Conservation (phyloP, 805 yeast species). For the Sugiyamaella smithiae region DNA sequence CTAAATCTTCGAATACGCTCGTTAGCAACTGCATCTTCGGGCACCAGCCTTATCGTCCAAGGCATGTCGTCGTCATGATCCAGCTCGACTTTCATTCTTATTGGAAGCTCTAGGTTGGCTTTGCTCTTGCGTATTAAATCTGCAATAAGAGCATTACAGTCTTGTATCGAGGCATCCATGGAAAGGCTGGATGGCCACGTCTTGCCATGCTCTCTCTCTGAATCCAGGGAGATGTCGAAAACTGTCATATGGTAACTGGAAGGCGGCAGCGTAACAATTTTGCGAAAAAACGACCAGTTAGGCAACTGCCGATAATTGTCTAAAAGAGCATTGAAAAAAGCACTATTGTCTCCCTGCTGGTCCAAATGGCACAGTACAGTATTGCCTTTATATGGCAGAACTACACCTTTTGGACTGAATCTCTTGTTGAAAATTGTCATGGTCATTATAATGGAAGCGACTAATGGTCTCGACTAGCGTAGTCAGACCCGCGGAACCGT, state of each 20-base stretch:
- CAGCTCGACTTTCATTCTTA: neutral
- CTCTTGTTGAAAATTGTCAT: too few species aligned
- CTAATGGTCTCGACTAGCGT: too few species aligned
- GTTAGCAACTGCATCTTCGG: neutral
- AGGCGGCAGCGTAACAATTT: slow-evolving; percentile 9
- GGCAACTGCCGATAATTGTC: neutral
- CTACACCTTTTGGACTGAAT: too few species aligned
- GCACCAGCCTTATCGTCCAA: neutral
- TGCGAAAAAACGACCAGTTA: slow-evolving; percentile 6
- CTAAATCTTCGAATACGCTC: neutral
- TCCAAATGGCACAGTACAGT: slow-evolving; percentile 9
- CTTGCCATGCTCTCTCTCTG: neutral
- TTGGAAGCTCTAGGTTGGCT: neutral
- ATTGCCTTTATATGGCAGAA: slow-evolving; percentile 6
- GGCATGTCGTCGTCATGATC: neutral
- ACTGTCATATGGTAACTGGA: slow-evolving; percentile 6
- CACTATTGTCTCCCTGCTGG: neutral
- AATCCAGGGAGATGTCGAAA: slow-evolving; percentile 1
- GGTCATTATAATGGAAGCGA: too few species aligned
- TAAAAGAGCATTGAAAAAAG: neutral
- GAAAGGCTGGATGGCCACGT: neutral
- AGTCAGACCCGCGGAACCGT: too few species aligned
- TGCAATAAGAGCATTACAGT: neutral
- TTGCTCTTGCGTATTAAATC: too few species aligned
- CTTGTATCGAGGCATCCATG: neutral